Evolutionary conservation across 768 basidiomycete genomes (phyloP).

Genomic region (Obba rivulosa): DNA sequence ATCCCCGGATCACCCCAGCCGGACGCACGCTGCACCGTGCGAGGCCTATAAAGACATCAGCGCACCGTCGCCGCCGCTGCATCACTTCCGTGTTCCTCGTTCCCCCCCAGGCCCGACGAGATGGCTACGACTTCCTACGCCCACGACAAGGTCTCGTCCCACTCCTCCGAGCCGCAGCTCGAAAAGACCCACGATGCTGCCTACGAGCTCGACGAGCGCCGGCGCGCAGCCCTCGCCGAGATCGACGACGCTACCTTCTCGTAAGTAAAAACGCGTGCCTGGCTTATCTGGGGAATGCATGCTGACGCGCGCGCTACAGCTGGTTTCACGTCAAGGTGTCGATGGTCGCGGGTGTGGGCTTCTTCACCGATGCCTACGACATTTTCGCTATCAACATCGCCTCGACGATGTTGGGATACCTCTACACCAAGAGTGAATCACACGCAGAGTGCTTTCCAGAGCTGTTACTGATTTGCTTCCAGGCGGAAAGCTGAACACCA

Average conservation of each 20-base stretch:
- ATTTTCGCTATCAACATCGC: conserved; percentile 90
- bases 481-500: conserved; percentile 34
- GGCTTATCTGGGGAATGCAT: not conserved
- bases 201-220: conserved; percentile 58
- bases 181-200: conserved; percentile 7
- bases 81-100: not conserved
- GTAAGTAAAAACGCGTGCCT: conserved; percentile 34
- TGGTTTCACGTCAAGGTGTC: conserved; percentile 79
- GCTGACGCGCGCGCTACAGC: conserved; percentile 29
- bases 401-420: conserved; percentile 76
- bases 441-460: conserved; percentile 3
- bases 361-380: conserved; percentile 81
- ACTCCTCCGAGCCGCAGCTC: conserved; percentile 9
- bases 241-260: conserved; percentile 85
- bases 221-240: conserved; percentile 77
- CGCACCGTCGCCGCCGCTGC: not conserved
- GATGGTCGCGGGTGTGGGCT: conserved; percentile 67
- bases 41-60: not conserved
- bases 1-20: conserved; percentile 8
- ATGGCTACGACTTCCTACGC: conserved; percentile 14
- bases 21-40: conserved; percentile 1
- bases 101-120: conserved; percentile 5
- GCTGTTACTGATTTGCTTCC: not conserved
- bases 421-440: conserved; percentile 45
- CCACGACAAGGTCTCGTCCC: conserved; percentile 12